These are phyloP conservation scores for Rhizopogon salebrosus DNA, from an alignment of 768 basidiomycete species.

Conservation along the genomic window DNA sequence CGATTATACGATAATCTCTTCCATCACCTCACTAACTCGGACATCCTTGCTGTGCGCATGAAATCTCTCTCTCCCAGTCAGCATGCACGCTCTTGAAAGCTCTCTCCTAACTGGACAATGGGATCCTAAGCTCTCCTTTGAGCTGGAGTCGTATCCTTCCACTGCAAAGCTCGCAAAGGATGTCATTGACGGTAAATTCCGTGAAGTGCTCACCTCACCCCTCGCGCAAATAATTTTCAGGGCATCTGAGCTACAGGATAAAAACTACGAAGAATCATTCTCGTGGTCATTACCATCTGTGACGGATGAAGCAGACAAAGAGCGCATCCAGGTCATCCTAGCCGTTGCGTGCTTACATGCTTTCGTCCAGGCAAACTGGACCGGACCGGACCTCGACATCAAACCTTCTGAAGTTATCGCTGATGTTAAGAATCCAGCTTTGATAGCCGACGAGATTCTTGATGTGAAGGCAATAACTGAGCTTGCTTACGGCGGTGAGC, in stretches of 20 bases:
- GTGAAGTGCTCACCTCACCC: conserved; percentile 42
- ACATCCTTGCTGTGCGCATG: background rate
- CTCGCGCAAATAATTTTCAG: conserved; percentile 38
- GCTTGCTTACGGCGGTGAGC: conserved; percentile 85
- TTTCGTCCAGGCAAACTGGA: conserved; percentile 95
- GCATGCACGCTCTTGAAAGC: conserved; percentile 40
- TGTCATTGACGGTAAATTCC: conserved; percentile 58
- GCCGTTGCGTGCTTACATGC: conserved; percentile 82
- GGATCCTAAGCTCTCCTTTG: conserved; percentile 22
- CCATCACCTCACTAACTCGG: background rate
- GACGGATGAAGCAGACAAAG: conserved; percentile 36
- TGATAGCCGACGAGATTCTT: conserved; percentile 43
- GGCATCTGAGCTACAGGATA: conserved; percentile 29
- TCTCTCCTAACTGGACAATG: conserved; percentile 51
- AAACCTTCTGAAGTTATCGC: conserved; percentile 34
- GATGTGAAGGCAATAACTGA: conserved; percentile 66
- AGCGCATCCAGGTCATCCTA: conserved; percentile 54
- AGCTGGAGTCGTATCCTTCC: conserved; percentile 17
- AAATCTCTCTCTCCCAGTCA: background rate
- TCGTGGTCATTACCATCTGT: conserved; percentile 23
- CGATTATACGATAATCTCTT: no score
- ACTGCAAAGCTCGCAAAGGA: conserved; percentile 41
- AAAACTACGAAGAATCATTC: conserved; percentile 34
- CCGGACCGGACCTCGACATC: conserved; percentile 80
- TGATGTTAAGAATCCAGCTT: conserved; percentile 26